These are phyloP conservation scores for Fusarium sarcochroum DNA, from an alignment of 2,329 filamentous ascomycete species.

Conservation along the genomic window DNA sequence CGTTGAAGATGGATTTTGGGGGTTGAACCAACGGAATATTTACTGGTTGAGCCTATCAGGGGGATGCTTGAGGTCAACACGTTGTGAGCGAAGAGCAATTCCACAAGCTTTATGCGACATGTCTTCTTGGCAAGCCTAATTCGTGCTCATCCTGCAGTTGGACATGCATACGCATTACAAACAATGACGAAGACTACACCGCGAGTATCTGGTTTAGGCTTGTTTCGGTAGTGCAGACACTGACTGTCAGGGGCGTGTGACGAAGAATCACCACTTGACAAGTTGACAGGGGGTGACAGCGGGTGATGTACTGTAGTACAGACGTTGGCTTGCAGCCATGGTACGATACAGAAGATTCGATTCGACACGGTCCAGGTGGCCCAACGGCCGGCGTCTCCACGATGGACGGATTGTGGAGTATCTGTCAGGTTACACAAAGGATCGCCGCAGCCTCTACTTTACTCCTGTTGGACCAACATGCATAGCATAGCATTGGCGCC, in stretches of 20 bases:
- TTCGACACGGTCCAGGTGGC: constrained; percentile 12
- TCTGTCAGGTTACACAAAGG: constrained; percentile 39
- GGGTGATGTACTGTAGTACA: constrained; percentile 11
- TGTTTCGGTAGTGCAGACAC: background rate
- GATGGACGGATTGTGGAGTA: constrained; percentile 20
- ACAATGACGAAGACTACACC: constrained; percentile 10
- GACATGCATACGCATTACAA: constrained; percentile 17
- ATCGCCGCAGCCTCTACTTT: constrained; percentile 21
- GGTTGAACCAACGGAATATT: constrained; percentile 48
- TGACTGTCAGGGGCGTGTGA: constrained; percentile 3
- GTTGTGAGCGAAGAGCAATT: constrained; percentile 16
- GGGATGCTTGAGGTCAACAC: constrained; percentile 3
- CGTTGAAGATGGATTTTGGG: constrained; percentile 94
- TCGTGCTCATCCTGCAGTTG: constrained; percentile 4
- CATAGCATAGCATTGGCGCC: constrained; percentile 17
- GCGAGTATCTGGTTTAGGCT: background rate
- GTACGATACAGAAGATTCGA: constrained; percentile 12
- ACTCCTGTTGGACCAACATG: constrained; percentile 14
- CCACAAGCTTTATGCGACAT: constrained; percentile 18
- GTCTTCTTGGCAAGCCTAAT: constrained; percentile 23
- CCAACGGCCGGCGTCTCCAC: constrained; percentile 24
- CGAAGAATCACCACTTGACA: constrained; percentile 4
- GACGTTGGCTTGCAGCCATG: constrained; percentile 14
- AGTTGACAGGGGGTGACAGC: constrained; percentile 20
- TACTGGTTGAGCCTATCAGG: constrained; percentile 12